Evolutionary conservation across 2,329 filamentous ascomycete species (phyloP).

Genomic region (Stachybotrys elegans): DNA sequence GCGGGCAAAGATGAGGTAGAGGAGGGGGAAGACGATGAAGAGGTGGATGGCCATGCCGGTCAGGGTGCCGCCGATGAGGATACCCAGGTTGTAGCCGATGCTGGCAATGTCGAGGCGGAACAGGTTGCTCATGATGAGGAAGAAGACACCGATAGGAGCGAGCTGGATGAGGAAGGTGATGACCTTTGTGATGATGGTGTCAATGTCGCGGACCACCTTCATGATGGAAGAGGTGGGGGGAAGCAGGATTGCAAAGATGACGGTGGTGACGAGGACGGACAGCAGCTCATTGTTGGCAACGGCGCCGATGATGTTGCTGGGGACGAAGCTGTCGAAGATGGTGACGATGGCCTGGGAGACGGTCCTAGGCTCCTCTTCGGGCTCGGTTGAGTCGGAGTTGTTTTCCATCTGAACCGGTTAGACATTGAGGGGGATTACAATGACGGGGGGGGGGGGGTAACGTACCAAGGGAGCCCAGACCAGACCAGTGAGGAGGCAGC

Average conservation of each 20-base stretch:
- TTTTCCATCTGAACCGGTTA: background rate
- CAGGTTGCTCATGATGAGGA: constrained; percentile 46
- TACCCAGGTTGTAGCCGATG: constrained; percentile 43
- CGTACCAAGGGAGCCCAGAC: constrained; percentile 37
- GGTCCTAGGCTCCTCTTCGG: constrained; percentile 28
- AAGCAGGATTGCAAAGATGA: constrained; percentile 42
- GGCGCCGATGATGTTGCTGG: constrained; percentile 41
- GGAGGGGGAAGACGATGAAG: constrained; percentile 37
- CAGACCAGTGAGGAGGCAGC: constrained; percentile 38
- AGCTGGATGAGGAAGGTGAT: constrained; percentile 43
- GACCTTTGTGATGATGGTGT: constrained; percentile 39
- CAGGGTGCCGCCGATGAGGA: constrained; percentile 42
- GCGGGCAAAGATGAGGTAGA: constrained; percentile 35
- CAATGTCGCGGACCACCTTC: constrained; percentile 39
- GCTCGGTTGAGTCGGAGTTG: constrained; percentile 12
- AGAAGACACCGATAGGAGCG: constrained; percentile 49
- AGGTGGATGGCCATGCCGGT: constrained; percentile 42
- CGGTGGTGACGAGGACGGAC: constrained; percentile 38
- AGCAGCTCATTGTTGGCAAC: constrained; percentile 42
- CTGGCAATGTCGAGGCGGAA: constrained; percentile 41
- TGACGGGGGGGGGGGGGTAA: background rate
- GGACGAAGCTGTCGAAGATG: constrained; percentile 44
- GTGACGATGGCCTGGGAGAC: constrained; percentile 32
- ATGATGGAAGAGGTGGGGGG: constrained; percentile 29
- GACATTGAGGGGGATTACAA: background rate